These are phyloP conservation scores for Tillandsia fasciculata DNA, from an alignment of 176 grass and related monocot genomes.

Conservation along the genomic window DNA sequence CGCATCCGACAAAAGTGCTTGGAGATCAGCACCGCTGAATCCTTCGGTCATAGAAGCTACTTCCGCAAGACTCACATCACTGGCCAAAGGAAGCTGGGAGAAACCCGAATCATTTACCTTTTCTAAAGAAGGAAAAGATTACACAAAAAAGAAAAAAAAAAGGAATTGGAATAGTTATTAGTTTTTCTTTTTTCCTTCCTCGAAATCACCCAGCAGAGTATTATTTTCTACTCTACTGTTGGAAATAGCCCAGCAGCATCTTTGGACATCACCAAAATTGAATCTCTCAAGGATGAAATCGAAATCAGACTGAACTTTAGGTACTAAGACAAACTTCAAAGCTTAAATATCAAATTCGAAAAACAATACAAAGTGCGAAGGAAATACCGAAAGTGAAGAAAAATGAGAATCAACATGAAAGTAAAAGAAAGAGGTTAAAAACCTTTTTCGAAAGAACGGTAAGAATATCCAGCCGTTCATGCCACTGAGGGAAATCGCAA, in stretches of 20 bases:
- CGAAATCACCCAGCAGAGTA: too few species aligned
- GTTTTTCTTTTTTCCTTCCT: too few species aligned
- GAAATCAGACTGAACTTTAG: too few species aligned
- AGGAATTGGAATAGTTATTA: neutral
- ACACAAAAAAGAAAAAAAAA: neutral
- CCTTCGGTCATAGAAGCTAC: constrained; percentile 79
- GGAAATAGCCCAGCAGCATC: too few species aligned
- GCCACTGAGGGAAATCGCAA: constrained; percentile 75
- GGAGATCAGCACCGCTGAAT: constrained; percentile 87
- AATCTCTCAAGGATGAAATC: too few species aligned
- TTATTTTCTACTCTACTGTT: too few species aligned
- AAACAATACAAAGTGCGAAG: neutral
- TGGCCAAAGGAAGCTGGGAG: constrained; percentile 67
- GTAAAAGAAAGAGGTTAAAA: constrained; percentile 12
- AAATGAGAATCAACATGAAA: constrained; percentile 1
- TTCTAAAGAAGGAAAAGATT: neutral
- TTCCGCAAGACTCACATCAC: constrained; percentile 49
- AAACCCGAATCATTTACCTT: neutral
- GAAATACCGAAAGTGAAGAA: constrained; percentile 11
- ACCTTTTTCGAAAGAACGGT: constrained; percentile 74
- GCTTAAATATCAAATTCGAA: neutral
- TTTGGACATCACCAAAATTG: too few species aligned
- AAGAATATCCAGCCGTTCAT: constrained; percentile 81
- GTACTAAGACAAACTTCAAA: too few species aligned
- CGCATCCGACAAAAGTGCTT: constrained; percentile 67